Evolutionary conservation across 1,284 basidiomycete genomes (phyloP), one percentile per base, ranked within the genome.

Genomic region (Ceratobasidium theobromae): DNA sequence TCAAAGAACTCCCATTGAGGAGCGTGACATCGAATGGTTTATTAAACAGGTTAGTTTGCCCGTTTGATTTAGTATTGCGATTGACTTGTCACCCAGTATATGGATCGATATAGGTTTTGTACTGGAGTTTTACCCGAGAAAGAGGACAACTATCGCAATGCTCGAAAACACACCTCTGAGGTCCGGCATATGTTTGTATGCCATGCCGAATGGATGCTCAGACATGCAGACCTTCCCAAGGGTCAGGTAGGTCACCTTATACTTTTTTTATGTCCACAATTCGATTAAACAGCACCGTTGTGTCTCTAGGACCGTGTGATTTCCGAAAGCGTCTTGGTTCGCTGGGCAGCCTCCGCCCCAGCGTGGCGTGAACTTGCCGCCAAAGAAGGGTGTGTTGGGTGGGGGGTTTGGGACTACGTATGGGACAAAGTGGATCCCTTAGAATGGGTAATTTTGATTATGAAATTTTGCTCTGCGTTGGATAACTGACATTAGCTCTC

Each of bases 111-210:
- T n/a, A 46, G 30, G 11, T 64, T 40, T 18, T n/a, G 28, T 16
- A 52, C 46, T 1, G 33, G 35, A n/a, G 11, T 5, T 21, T 6
- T 21, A 5, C 43, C 25, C 11, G 32, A 48, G 2, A 64, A 64
- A 30, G 21, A 27, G 1, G 33, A 64, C 16, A 35, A 28, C 4
- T 64, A 64, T 64, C 58, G 58, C 5, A 48, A 48, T 4, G 58
- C 58, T 5, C 58, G 58, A 4, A 51, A 43, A 30, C 58, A 64
- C 27, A 64, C 58, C 16, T 64, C 58, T 8, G 58, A 64, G n/a
- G 48, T 23, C 11, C 48, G 58, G 14, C 58, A 64, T 16, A 27
- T n/a, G 6, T 64, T 64, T 18, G 58, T 64, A 12, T 51, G 48
- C 30, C 58, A 64, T 33, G 58, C 58, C 12, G 58, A 64, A n/a